Evolutionary conservation across 495 filamentous ascomycete genomes (phyloP), one percentile per base, ranked within the genome.

Genomic region (Aspergillus campestris): DNA sequence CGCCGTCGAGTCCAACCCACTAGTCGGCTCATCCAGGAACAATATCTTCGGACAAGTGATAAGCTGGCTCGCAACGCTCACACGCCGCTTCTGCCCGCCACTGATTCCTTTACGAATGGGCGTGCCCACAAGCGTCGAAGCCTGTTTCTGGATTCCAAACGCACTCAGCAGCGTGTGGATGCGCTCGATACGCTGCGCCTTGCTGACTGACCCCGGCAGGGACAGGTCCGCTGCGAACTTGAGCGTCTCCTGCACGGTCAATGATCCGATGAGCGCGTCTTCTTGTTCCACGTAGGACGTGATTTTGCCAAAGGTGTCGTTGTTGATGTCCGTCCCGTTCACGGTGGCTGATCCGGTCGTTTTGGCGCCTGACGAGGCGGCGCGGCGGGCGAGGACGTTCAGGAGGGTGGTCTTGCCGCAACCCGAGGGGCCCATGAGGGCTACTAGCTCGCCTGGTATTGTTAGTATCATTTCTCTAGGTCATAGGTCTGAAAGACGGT

Each of bases 241-340:
- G 44, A 94, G 61, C 1, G 87, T 90, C 65, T 94, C 87, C 13
- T 69, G 69, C 9, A 89, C 84, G 0, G 86, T 90, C 48, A 91
- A 68, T 0, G 81, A 80, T 11, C 87, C 87, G 37, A 89, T 83
- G 5, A 94, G 67, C 3, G 84, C 78, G 70, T 94, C 87, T 44
- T 90, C 85, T 63, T 91, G 87, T 72, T 94, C 87, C 9, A 94
- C 87, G 56, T 86, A 89, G 13, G 79, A 76, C 38, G 69, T 78
- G 42, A 86, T 66, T 15, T 70, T 64, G n/a, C 50, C 55, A 38
- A 67, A 72, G 0, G 60, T 47, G 5, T 45, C 41, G 8, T 48
- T 53, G 14, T 57, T 66, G 10, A 62, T 46, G 15, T 57, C 55
- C 0, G 45, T 52, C 31, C 81, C 82, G 56, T 88, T 86, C 48